phyloP scores from a whole-genome alignment of 306 rosid genomes.

The Dryas octopetala region DNA sequence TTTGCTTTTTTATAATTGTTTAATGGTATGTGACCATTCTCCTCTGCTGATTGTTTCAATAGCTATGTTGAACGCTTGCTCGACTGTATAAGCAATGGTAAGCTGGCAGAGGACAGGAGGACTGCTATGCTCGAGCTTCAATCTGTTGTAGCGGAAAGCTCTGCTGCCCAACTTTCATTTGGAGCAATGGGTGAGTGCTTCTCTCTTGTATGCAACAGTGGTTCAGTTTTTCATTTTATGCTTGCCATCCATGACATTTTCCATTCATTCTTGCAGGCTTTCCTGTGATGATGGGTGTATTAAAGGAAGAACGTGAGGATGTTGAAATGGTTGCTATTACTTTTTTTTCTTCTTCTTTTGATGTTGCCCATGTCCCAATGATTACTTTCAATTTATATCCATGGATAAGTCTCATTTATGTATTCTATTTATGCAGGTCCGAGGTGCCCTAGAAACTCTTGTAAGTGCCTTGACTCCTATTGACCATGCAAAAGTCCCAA shows the following conservation, averaged over 20 bases:
- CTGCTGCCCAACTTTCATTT: conserved; percentile 74
- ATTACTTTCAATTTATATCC: conserved; percentile 1
- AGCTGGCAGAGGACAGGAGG: conserved; percentile 83
- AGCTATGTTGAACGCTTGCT: conserved; percentile 90
- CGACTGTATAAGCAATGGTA: conserved; percentile 89
- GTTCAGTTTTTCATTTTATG: neutral
- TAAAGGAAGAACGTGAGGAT: conserved; percentile 91
- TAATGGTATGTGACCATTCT: conserved; percentile 3
- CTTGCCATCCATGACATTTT: conserved; percentile 17
- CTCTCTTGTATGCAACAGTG: neutral
- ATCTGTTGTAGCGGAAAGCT: conserved; percentile 79
- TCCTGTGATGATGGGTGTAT: conserved; percentile 70
- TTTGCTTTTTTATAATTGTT: neutral
- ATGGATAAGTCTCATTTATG: conserved; percentile 13
- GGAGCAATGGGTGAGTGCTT: conserved; percentile 85
- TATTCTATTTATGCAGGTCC: conserved; percentile 51
- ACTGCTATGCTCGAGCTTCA: conserved; percentile 86
- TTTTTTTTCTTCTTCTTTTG: conserved; percentile 18
- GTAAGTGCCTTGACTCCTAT: conserved; percentile 85
- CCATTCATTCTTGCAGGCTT: conserved; percentile 52
- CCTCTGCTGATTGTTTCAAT: conserved; percentile 12
- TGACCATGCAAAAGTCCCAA: conserved; percentile 61
- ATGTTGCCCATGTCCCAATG: neutral
- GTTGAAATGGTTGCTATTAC: conserved; percentile 73
- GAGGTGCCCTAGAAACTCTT: conserved; percentile 92